Conservation (phyloP, 768 basidiomycete species). For the Hebeloma cylindrosporum region DNA sequence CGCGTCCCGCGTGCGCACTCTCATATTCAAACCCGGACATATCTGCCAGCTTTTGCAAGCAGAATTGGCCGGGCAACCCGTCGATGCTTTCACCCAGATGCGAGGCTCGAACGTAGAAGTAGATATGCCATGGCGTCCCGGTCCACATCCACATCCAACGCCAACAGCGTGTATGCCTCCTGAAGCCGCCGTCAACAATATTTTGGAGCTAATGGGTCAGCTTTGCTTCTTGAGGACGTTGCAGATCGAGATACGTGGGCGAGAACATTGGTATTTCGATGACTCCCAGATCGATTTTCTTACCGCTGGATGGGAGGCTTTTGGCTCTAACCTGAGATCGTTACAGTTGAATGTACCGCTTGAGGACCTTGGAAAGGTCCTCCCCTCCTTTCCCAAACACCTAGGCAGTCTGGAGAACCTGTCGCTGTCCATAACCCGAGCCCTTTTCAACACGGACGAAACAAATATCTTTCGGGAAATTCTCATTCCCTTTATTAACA, state of each 20-base stretch:
- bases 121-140: too few species aligned
- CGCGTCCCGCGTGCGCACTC: slow-evolving; percentile 11
- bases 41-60: slow-evolving; percentile 9
- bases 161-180: slow-evolving; percentile 1
- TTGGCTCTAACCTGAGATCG: slow-evolving; percentile 16
- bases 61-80: not conserved
- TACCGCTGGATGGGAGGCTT: slow-evolving; percentile 21
- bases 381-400: slow-evolving; percentile 4
- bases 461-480: slow-evolving; percentile 10
- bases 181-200: slow-evolving; percentile 1
- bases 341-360: slow-evolving; percentile 23
- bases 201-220: slow-evolving; percentile 15
- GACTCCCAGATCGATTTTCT: slow-evolving; percentile 13
- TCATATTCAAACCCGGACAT: slow-evolving; percentile 13
- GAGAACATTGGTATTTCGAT: slow-evolving; percentile 10
- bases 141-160: too few species aligned
- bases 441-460: slow-evolving; percentile 16
- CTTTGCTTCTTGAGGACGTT: slow-evolving; percentile 10
- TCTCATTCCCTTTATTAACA: slow-evolving; percentile 26
- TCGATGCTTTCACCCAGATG: not conserved
- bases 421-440: slow-evolving; percentile 17
- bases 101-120: not conserved
- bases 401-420: slow-evolving; percentile 21
- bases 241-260: slow-evolving; percentile 4
- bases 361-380: slow-evolving; percentile 17